These are phyloP conservation scores for Jaltomata sinuosa DNA, from an alignment of 257 asterid genomes.

Conservation along the genomic window DNA sequence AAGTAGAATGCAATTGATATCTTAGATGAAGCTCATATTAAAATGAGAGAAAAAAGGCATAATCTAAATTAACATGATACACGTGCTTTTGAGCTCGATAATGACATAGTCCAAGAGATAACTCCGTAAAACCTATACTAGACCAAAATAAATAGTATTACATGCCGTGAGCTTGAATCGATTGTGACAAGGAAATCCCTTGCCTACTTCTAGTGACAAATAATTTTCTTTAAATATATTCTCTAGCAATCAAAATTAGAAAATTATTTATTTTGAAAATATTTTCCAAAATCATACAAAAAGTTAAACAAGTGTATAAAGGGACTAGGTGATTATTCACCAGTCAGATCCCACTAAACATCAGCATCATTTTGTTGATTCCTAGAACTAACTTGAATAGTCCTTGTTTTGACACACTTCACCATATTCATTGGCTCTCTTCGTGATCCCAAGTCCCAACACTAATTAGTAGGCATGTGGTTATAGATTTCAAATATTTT, in stretches of 20 bases:
- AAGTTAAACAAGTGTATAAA: not conserved
- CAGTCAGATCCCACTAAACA: too few species aligned
- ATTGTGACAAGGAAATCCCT: not conserved
- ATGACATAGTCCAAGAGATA: not conserved
- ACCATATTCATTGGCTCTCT: not conserved
- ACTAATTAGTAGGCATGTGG: not conserved
- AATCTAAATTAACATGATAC: not conserved
- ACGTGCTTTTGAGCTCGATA: not conserved
- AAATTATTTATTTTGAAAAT: not conserved
- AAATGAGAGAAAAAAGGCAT: too few species aligned
- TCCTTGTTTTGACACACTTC: not conserved
- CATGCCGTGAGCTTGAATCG: not conserved
- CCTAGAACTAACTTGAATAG: not conserved
- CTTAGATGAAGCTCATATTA: not conserved
- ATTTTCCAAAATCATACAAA: not conserved
- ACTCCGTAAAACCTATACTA: accelerated
- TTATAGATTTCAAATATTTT: not conserved
- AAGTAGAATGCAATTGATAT: not conserved
- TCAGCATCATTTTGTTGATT: not conserved
- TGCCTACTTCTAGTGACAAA: not conserved
- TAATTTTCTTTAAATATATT: not conserved
- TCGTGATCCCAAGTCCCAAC: not conserved
- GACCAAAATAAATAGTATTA: not conserved
- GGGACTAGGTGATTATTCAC: not conserved
- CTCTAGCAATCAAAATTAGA: too few species aligned